Evolutionary conservation across 2,329 filamentous ascomycete species (phyloP), one percentile per base, ranked within the genome.

Genomic region (Aspergillus calidoustus): DNA sequence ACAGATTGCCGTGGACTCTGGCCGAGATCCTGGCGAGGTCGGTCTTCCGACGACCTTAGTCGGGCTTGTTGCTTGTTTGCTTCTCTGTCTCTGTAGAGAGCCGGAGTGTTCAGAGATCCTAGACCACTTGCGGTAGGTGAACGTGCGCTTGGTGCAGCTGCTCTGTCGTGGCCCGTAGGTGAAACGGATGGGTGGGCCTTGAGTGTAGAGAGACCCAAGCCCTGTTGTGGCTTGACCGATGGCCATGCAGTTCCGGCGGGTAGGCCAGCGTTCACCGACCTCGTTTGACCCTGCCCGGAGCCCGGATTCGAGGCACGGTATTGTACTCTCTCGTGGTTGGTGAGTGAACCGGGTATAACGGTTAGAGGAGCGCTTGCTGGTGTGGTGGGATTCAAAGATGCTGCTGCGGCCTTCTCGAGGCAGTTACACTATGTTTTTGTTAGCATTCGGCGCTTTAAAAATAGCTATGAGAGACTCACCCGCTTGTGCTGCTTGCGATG

Each of bases 401-500:
- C 64, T 17, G 69, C 64, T 22, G 69, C 70, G 30, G 69, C 67
- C 64, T 76, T 76, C 56, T 79, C 76, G 44, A 78, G 67, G 68
- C 77, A 79, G 49, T 79, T 79, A 60, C 77, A 79, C 76, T 79
- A 62, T 28, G 25, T 23, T 15, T 2, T 25, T 2, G 25, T 69
- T 55, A 75, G 67, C 64, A 66, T 30, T 41, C 4, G 3, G 34
- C 11, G 17, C 30, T 17, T 15, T 38, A 15, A 2, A 11, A 15
- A 6, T 9, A 34, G 25, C 47, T 22, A 30, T 15, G 13, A 47
- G 44, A 8, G 23, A 67, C 75, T 69, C 68, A 80, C 77, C 58
- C 77, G 66, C 60, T 80, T 80, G 59, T 79, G 77, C 57, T 79
- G 77, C 61, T 77, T 78, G 60, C 76, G 74, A 64, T 80, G 78